Base-by-base conservation (phyloP, 2,329 filamentous ascomycete species). In the Fusarium falciforme region DNA sequence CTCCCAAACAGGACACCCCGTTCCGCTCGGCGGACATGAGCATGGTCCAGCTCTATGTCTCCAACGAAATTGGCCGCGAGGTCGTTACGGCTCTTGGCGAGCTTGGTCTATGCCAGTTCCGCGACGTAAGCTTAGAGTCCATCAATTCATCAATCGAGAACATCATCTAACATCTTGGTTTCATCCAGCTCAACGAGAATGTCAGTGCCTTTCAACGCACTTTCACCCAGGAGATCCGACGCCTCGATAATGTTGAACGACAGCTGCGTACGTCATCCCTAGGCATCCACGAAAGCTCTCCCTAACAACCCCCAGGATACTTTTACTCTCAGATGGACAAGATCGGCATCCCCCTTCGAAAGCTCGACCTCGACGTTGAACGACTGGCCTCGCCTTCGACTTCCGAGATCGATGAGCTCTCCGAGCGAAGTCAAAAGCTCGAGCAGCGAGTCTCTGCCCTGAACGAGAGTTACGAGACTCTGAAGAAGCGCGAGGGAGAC, bases 11-110 rank as follows among this genome's bases (percentile, higher is more conserved):
- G 87, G 95, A 98, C 87, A 98, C 95, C 85, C 94, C 98, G 88
- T 98, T 99, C 92, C 96, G 97, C 90, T 99, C 96, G 83, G 94
- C 95, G 94, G 94, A 98, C 85, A 99, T 99, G 96, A 98, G 95
- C 89, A 93, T 99, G 93, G 97, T 97, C 81, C 96, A 99, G 92
- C 93, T 99, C 81, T 99, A 98, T 86, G 97, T 99, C 80, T 94
- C 96, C 81, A 98, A 98, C 83, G 96, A 99, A 89, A 98, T 99
- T 79, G 96, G 96, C 79, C 92, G 96, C 82, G 97, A 99, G 87
- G 96, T 98, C 79, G 95, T 98, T 74, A 98, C 95, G 82, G 96
- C 96, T 66, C 88, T 99, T 75, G 96, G 96, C 82, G 96, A 99
- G 89, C 90, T 99, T 80, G 96, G 96, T 67, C 90, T 96, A 80